Evolutionary conservation across 305 asterid species (phyloP).

Genomic region (Solanum hybrid): DNA sequence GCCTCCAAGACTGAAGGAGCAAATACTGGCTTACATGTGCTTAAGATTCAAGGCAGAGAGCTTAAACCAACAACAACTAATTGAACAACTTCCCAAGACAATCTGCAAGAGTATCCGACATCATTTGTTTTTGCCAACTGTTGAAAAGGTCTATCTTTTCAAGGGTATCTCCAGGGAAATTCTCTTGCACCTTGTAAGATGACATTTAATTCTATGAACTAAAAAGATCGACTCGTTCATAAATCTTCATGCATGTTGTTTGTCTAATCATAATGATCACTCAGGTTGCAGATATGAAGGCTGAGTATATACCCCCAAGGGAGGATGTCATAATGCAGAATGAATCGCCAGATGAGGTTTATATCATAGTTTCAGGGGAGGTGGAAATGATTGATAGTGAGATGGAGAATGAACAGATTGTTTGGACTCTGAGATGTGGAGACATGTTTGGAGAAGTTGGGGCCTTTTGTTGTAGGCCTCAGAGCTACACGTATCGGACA

Average conservation of each 20-base stretch:
- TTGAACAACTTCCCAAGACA: slow-evolving; percentile 70
- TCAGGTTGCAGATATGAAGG: slow-evolving; percentile 78
- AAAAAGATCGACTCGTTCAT: background rate
- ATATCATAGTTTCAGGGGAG: slow-evolving; percentile 81
- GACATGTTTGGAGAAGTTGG: slow-evolving; percentile 87
- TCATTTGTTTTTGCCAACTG: slow-evolving; percentile 71
- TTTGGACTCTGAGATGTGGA: slow-evolving; percentile 45
- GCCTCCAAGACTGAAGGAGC: slow-evolving; percentile 73
- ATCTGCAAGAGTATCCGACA: slow-evolving; percentile 66
- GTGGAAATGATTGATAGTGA: slow-evolving; percentile 69
- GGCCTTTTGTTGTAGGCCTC: slow-evolving; percentile 66
- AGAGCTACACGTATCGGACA: slow-evolving; percentile 61
- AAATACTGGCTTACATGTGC: slow-evolving; percentile 83
- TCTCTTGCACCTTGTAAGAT: slow-evolving; percentile 46
- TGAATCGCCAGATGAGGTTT: slow-evolving; percentile 71
- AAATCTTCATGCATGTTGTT: background rate
- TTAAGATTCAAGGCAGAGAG: slow-evolving; percentile 83
- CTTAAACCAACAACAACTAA: slow-evolving; percentile 75
- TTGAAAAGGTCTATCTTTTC: slow-evolving; percentile 66
- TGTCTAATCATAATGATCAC: background rate
- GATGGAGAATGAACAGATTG: slow-evolving; percentile 41
- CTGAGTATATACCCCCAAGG: slow-evolving; percentile 80
- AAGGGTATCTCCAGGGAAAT: slow-evolving; percentile 60
- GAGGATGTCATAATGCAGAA: slow-evolving; percentile 81
- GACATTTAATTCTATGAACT: background rate